These are phyloP conservation scores for Triticum urartu DNA, from an alignment of 176 grass and related monocot genomes.

Conservation along the genomic window DNA sequence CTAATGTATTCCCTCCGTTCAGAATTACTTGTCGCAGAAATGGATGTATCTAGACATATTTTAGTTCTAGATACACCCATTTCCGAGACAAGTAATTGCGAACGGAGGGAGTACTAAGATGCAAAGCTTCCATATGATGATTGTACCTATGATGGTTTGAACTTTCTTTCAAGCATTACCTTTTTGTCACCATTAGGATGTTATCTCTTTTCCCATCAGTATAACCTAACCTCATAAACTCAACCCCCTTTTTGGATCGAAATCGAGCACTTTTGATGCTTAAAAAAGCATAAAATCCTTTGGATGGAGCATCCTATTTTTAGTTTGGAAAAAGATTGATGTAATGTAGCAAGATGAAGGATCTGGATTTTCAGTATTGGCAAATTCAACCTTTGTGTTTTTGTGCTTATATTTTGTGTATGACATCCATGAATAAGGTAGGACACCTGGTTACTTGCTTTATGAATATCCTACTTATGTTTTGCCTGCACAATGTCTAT, in stretches of 20 bases:
- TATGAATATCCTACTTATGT: constrained; percentile 16
- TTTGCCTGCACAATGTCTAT: not conserved
- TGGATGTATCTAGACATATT: too few species aligned
- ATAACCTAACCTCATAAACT: not conserved
- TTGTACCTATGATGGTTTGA: not conserved
- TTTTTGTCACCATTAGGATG: not conserved
- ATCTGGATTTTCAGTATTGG: not conserved
- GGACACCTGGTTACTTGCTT: constrained; percentile 9
- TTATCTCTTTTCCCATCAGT: not conserved
- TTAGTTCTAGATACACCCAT: too few species aligned
- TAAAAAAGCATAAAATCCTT: not conserved
- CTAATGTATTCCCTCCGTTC: not conserved
- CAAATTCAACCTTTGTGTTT: constrained; percentile 8
- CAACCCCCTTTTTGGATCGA: not conserved
- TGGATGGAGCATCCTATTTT: not conserved
- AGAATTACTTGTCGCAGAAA: too few species aligned
- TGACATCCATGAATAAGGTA: not conserved
- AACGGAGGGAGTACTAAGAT: not conserved
- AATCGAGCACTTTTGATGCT: not conserved
- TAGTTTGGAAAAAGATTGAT: constrained; percentile 14
- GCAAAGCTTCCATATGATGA: not conserved
- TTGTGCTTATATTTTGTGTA: constrained; percentile 13
- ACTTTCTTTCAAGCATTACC: not conserved
- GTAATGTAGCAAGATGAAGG: constrained; percentile 16
- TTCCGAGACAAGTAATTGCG: too few species aligned